phyloP scores from a whole-genome alignment of 495 filamentous ascomycete genomes.

The Trypethelium eluteriae region DNA sequence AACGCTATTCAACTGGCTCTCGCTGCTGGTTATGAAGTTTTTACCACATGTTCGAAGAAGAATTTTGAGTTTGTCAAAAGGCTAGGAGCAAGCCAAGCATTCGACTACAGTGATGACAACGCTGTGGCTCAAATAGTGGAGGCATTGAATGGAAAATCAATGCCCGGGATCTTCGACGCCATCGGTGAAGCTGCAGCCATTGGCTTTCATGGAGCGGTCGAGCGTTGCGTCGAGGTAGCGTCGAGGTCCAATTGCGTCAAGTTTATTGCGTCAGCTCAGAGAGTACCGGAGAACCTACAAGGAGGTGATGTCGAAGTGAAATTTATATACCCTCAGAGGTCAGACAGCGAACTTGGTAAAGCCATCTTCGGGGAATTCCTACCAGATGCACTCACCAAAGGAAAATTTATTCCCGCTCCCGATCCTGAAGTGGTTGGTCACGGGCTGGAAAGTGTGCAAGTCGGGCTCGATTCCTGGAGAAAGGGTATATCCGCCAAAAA shows the following conservation, averaged over 20 bases:
- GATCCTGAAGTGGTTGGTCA: constrained; percentile 23
- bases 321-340: constrained; percentile 8
- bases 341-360: constrained; percentile 22
- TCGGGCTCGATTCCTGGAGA: constrained; percentile 21
- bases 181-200: constrained; percentile 14
- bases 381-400: constrained; percentile 13
- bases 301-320: constrained; percentile 14
- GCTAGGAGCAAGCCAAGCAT: constrained; percentile 48
- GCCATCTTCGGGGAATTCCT: constrained; percentile 23
- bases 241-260: not conserved
- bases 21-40: constrained; percentile 50
- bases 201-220: not conserved
- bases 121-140: constrained; percentile 30
- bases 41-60: constrained; percentile 45
- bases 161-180: constrained; percentile 25
- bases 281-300: not conserved
- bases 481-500: constrained; percentile 27
- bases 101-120: constrained; percentile 46
- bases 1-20: constrained; percentile 54
- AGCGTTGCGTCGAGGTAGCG: not conserved
- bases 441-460: constrained; percentile 19
- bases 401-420: constrained; percentile 16
- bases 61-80: constrained; percentile 47
- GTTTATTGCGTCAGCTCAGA: not conserved
- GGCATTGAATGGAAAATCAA: constrained; percentile 28